Base-by-base conservation (phyloP, 73 alveolate genomes). In the Blepharisma stoltei region DNA sequence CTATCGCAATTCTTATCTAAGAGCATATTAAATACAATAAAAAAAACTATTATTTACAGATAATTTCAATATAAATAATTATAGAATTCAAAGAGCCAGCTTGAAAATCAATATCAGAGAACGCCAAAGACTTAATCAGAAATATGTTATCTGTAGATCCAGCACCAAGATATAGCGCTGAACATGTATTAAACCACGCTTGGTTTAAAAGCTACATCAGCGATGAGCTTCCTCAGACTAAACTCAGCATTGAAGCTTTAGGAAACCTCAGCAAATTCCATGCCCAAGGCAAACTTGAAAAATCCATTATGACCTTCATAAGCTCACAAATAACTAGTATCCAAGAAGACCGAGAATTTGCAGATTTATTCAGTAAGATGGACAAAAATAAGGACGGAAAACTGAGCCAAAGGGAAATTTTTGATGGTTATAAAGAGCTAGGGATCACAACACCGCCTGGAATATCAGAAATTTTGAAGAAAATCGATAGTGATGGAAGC, bases 41-140 rank as follows among this genome's bases (percentile, higher is more conserved):
- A n/a, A n/a, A n/a, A n/a, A n/a, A n/a, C n/a, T n/a, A n/a, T n/a
- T n/a, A n/a, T n/a, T n/a, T n/a, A n/a, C n/a, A n/a, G n/a, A n/a
- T n/a, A n/a, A n/a, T n/a, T n/a, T n/a, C n/a, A n/a, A n/a, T n/a
- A n/a, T n/a, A n/a, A n/a, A n/a, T n/a, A n/a, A n/a, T n/a, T n/a
- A n/a, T n/a, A n/a, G n/a, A n/a, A n/a, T 53, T 53, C 65, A 43
- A 60, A n/a, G 67, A 52, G 3, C 3, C 67, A 52, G 23, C 23
- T 70, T 85, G 93, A 86, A 11, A 65, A 37, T 70, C 54, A 8
- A 55, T 85, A n/a, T 60, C 86, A 27, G 60, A 81, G 25, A 60
- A 70, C 54, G 93, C 93, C 25, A 85, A 85, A 76, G 91, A 84
- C 20, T 82, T 85, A 66, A 85, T 85, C 6, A 38, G 25, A 23